Conservation (phyloP, 331 rosid genomes). For the Malus hybrid region DNA sequence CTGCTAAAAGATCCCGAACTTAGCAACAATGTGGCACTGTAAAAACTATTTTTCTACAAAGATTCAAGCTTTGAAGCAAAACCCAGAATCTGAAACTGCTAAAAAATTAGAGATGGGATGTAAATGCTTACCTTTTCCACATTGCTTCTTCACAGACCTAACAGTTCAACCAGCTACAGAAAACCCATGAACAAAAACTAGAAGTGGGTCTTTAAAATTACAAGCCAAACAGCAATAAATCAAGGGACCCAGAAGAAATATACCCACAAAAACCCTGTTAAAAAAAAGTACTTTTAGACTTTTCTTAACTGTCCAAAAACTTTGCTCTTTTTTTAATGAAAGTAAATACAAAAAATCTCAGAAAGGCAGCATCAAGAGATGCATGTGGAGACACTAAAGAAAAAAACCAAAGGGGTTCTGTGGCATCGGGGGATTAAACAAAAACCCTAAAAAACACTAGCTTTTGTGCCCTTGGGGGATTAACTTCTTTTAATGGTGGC, state of each 20-base stretch:
- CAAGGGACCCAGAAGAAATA: conserved; percentile 47
- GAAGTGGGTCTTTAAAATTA: conserved; percentile 34
- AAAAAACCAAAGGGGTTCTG: conserved; percentile 21
- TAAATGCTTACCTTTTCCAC: conserved; percentile 17
- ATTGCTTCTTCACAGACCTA: conserved; percentile 8
- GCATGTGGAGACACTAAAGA: conserved; percentile 37
- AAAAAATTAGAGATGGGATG: neutral
- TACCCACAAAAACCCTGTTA: conserved; percentile 7
- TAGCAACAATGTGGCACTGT: conserved; percentile 30
- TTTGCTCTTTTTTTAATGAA: neutral
- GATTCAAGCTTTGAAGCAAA: conserved; percentile 23
- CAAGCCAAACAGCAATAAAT: conserved; percentile 49
- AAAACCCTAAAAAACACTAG: neutral
- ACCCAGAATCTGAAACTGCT: conserved; percentile 6
- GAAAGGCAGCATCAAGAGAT: conserved; percentile 20
- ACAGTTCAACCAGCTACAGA: conserved; percentile 24
- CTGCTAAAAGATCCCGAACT: conserved; percentile 27
- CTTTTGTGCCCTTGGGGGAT: neutral
- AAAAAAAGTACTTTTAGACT: conserved; percentile 7
- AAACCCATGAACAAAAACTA: conserved; percentile 27
- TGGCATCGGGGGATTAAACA: neutral
- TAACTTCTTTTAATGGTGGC: conserved; percentile 28
- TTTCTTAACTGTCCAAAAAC: neutral
- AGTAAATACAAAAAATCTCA: neutral
- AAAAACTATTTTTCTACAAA: conserved; percentile 9